Evolutionary conservation across 1,284 basidiomycete species (phyloP), one percentile per base, ranked within the genome.

Genomic region (Vanrija pseudolonga): DNA sequence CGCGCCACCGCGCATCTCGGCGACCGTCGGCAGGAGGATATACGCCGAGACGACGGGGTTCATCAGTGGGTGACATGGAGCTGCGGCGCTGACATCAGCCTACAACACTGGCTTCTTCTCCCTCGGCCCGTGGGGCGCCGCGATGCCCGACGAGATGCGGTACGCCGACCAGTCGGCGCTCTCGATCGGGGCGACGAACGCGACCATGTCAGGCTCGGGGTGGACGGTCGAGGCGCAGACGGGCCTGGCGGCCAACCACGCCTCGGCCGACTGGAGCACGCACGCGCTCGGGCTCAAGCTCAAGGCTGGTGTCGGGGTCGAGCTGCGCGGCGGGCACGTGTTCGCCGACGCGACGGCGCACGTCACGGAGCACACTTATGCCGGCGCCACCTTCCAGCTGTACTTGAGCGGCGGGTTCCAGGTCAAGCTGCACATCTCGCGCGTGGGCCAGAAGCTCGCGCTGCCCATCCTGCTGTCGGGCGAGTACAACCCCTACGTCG

Each of bases 401-500:
- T 62, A 59, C 11, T 41, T 69, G 3, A 53, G 56, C 14, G 71
- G 70, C 20, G 70, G 69, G 14, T 62, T 74, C 28, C 46, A 43
- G 42, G 40, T 57, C 47, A 39, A 51, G 17, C 23, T 57, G 45
- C 69, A 72, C 23, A 59, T 76, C 55, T 65, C 59, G 37, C 67
- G 74, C 6, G 60, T 85, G 3, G 82, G 82, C 3, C 85, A 86
- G 61, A 77, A 78, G 40, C 71, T 84, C 61, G 67, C 74, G 11
- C 51, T 85, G 6, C 84, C 84, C 3, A 80, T 86, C 58, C 64
- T 81, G n/a, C 71, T 86, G 8, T 77, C 80, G 0, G 76, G 76
- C 23, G 73, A 80, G 47, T 77, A 79, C 56, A 78, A 83, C 52
- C 68, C 77, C 0, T 73, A 72, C 20, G 66, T 84, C 42, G 75